These are phyloP conservation scores for Sinapis alba DNA, from an alignment of 441 rosid species.

Conservation along the genomic window DNA sequence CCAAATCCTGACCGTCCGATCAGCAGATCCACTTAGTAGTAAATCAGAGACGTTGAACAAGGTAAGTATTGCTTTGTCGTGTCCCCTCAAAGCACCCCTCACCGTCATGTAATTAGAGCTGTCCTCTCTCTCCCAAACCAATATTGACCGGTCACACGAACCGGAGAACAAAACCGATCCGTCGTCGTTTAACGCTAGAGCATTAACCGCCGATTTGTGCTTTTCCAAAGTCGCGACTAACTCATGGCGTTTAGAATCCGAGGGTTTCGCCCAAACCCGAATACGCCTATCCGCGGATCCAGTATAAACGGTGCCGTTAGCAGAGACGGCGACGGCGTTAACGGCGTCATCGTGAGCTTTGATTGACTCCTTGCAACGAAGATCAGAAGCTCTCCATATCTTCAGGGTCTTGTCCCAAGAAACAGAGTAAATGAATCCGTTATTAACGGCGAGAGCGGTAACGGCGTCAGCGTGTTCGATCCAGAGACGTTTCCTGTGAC, in stretches of 20 bases:
- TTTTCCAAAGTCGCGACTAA: slow-evolving; percentile 71
- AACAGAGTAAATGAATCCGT: slow-evolving; percentile 74
- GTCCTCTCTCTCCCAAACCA: slow-evolving; percentile 93
- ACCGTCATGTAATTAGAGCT: slow-evolving; percentile 69
- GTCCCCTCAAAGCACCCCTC: slow-evolving; percentile 86
- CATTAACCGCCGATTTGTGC: slow-evolving; percentile 87
- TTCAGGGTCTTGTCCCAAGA: slow-evolving; percentile 87
- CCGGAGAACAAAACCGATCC: slow-evolving; percentile 87
- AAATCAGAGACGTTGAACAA: too few species aligned
- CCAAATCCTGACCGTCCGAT: slow-evolving; percentile 79
- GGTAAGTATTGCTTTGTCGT: slow-evolving; percentile 28
- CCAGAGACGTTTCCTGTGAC: slow-evolving; percentile 75
- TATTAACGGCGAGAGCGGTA: slow-evolving; percentile 62
- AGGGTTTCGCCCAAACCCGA: slow-evolving; percentile 73
- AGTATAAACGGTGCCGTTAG: slow-evolving; percentile 73
- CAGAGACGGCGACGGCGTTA: slow-evolving; percentile 68
- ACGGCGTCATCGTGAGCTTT: slow-evolving; percentile 82
- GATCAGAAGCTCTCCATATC: slow-evolving; percentile 73
- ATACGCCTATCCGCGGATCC: slow-evolving; percentile 84
- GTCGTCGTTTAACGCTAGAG: slow-evolving; percentile 65
- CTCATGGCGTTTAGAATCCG: slow-evolving; percentile 52
- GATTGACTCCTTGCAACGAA: slow-evolving; percentile 74
- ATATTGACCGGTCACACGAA: slow-evolving; percentile 90
- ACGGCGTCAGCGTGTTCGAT: slow-evolving; percentile 93
- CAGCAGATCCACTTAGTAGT: too few species aligned